phyloP scores from a whole-genome alignment of 2,329 filamentous ascomycete species.

The Pseudocercospora eumusae region DNA sequence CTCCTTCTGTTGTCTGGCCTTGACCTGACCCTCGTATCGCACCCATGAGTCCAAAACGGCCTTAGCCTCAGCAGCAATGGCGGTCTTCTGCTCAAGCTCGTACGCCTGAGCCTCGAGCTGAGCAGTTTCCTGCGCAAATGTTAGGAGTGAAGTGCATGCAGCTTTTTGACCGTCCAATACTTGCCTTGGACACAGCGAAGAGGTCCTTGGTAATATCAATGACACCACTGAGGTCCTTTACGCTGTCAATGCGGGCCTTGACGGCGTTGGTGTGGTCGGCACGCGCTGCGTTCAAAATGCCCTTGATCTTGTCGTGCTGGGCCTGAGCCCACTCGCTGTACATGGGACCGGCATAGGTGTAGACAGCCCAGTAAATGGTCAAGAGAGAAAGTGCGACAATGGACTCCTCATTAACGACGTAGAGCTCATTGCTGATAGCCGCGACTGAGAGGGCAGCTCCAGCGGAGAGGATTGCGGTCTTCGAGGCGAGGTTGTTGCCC shows the following conservation, averaged over 20 bases:
- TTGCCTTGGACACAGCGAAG: constrained; percentile 96
- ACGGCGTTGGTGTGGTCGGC: constrained; percentile 94
- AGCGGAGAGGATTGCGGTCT: constrained; percentile 95
- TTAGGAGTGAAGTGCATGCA: neutral
- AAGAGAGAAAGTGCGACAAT: constrained; percentile 91
- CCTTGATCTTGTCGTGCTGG: constrained; percentile 89
- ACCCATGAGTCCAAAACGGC: constrained; percentile 96
- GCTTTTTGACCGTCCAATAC: constrained; percentile 7
- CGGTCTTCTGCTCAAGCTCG: constrained; percentile 95
- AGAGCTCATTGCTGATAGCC: constrained; percentile 99
- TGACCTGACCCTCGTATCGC: constrained; percentile 96
- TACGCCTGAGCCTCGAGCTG: constrained; percentile 92
- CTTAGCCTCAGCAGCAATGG: constrained; percentile 91
- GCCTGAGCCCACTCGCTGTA: constrained; percentile 90
- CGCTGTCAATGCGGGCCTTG: constrained; percentile 88
- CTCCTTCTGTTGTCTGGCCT: constrained; percentile 97
- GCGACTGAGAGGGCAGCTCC: constrained; percentile 87
- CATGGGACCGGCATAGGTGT: constrained; percentile 88
- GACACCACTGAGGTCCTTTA: constrained; percentile 90
- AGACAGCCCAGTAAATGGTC: constrained; percentile 87
- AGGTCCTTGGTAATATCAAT: constrained; percentile 96
- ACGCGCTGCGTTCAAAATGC: constrained; percentile 90
- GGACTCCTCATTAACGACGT: constrained; percentile 98
- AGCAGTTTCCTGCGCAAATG: constrained; percentile 78
- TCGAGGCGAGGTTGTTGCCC: constrained; percentile 88